These are phyloP conservation scores for Escallonia rubra DNA, from an alignment of 129 eudicot genomes.

Conservation along the genomic window DNA sequence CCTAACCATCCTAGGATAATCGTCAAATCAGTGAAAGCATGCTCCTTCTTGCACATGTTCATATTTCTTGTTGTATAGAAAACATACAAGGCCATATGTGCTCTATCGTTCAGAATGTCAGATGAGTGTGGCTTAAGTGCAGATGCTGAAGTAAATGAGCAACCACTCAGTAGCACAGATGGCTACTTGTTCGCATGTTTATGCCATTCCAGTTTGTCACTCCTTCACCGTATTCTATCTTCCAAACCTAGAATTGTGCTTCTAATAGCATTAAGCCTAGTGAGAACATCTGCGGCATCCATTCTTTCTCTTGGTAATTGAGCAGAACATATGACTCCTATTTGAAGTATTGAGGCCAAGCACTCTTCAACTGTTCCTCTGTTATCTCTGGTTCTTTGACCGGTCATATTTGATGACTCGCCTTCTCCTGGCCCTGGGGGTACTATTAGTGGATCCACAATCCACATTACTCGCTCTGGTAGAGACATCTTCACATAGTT, in stretches of 20 bases:
- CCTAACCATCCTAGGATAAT: too few relatives aligned
- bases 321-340: constrained; percentile 30
- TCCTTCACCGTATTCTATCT: too few relatives aligned
- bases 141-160: too few relatives aligned
- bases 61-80: too few relatives aligned
- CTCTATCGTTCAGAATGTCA: too few relatives aligned
- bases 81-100: too few relatives aligned
- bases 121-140: too few relatives aligned
- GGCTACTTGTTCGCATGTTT: too few relatives aligned
- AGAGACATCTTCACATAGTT: constrained; percentile 5
- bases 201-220: too few relatives aligned
- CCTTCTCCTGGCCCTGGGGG: background rate
- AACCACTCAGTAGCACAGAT: too few relatives aligned
- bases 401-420: background rate
- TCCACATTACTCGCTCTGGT: constrained; percentile 5
- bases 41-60: too few relatives aligned
- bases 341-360: constrained; percentile 3
- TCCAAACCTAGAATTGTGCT: background rate
- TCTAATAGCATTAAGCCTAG: background rate
- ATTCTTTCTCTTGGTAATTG: constrained; percentile 23
- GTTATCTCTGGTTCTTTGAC: background rate
- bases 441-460: constrained; percentile 15
- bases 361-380: constrained; percentile 3
- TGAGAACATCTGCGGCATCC: background rate
- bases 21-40: too few relatives aligned